These are phyloP conservation scores for Sugiyamaella floridensis DNA, from an alignment of 805 yeast species.

Conservation along the genomic window DNA sequence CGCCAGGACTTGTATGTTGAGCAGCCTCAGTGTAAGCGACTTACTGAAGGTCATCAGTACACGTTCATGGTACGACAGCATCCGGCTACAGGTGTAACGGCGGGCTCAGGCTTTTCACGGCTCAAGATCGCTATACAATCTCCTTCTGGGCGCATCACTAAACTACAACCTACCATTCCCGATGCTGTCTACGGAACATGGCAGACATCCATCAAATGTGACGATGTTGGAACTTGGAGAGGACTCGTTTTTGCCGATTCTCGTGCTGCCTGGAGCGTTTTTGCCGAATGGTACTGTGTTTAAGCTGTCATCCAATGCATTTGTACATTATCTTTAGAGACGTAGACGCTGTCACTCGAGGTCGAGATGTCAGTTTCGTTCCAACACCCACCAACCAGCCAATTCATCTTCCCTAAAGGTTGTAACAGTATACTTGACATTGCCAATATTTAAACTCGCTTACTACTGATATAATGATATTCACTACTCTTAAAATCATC, in stretches of 20 bases:
- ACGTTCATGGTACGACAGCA: constrained; percentile 58
- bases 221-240: constrained; percentile 76
- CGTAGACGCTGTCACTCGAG: no score
- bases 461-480: neutral
- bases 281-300: constrained; percentile 81
- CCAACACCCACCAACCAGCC: no score
- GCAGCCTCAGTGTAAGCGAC: constrained; percentile 71
- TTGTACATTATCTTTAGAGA: no score
- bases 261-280: constrained; percentile 76
- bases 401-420: no score
- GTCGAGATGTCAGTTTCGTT: no score
- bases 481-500: neutral
- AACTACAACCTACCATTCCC: constrained; percentile 47
- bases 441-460: neutral
- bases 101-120: constrained; percentile 37
- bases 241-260: constrained; percentile 74
- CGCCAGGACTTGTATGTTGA: constrained; percentile 71
- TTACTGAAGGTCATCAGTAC: constrained; percentile 53
- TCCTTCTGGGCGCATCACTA: constrained; percentile 74
- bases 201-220: constrained; percentile 53
- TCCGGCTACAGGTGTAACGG: constrained; percentile 45
- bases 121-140: constrained; percentile 66
- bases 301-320: constrained; percentile 8
- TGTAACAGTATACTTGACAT: no score
- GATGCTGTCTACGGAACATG: constrained; percentile 35